Percentiles rank a stretch among this genome's conserved stretches.
Evolutionary conservation across 2,329 filamentous ascomycete species (phyloP).

Genomic region (Cadophora gregata): DNA sequence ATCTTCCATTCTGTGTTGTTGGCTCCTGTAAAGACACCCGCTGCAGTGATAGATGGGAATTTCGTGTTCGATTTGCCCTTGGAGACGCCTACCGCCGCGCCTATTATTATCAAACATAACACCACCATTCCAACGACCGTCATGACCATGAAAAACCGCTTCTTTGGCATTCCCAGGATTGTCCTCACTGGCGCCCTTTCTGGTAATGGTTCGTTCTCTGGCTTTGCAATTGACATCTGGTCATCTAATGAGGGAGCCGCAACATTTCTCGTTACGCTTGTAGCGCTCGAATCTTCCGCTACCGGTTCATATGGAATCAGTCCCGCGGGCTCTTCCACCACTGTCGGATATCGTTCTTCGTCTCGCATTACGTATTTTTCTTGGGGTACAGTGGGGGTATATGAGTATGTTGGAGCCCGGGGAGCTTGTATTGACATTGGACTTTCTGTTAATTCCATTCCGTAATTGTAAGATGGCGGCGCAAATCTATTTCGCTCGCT

Average conservation of each 20-base stretch:
- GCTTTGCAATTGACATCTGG: background rate
- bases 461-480: conserved; percentile 17
- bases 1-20: conserved; percentile 24
- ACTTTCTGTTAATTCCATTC: conserved; percentile 4
- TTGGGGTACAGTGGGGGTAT: background rate
- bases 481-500: conserved; percentile 8
- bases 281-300: background rate
- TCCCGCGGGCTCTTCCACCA: conserved; percentile 1
- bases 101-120: conserved; percentile 18
- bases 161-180: conserved; percentile 7
- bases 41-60: conserved; percentile 21
- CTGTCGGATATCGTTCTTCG: conserved; percentile 24
- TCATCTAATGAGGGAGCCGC: background rate
- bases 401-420: background rate
- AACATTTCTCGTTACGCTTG: background rate
- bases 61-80: conserved; percentile 5
- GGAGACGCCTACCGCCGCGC: conserved; percentile 14
- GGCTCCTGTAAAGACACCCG: conserved; percentile 16
- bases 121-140: background rate
- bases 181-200: conserved; percentile 1
- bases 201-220: background rate
- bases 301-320: background rate
- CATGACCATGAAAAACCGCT: background rate
- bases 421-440: background rate
- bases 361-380: conserved; percentile 24